Base-by-base conservation (phyloP, 352 stramenopile genomes). In the Aphanomyces stellatus region DNA sequence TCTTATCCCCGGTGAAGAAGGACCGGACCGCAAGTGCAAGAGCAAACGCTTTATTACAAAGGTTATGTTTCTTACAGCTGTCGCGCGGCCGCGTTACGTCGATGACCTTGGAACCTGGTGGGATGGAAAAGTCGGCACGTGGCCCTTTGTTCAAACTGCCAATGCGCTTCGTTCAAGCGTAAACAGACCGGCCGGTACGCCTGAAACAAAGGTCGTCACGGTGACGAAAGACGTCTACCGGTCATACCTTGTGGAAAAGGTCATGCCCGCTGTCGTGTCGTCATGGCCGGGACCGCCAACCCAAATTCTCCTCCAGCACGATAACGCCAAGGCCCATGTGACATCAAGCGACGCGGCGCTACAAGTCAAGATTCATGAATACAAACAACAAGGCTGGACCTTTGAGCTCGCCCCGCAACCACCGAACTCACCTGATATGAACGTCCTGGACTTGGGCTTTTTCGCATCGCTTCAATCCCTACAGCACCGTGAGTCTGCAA, bases 121-220 rank as follows among this genome's bases (percentile, higher is more conserved):
- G 65, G 64, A 79, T 46, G 76, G 76, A n/a, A 82, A 80, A 51
- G 72, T 82, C 51, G 74, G 76, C 22, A 76, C 71, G 3, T 82
- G 76, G 74, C 63, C 46, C 27, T 76, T 74, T 56, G 71, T 71
- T 19, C 22, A 62, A 10, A 49, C 53, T 15, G 71, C 67, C 4
- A 24, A 46, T 19, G 60, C 68, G 0, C 17, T 71, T 48, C 51
- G 71, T 11, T 31, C 49, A 17, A 69, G 31, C 19, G 69, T 69
- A 42, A 71, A 72, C 22, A 61, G 63, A 3, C 22, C 49, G 4
- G 53, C 51, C 15, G 64, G 72, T 1, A 72, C 72, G 8, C 8
- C 17, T 8, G 37, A 43, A 43, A 43, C 37, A 8, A 43, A 43
- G 37, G 8, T 17, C 37, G 17, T 43, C 17, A 43, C 17, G 8